These are phyloP conservation scores for Alternaria gansuensis DNA, from an alignment of 2,329 filamentous ascomycete genomes.

Conservation along the genomic window DNA sequence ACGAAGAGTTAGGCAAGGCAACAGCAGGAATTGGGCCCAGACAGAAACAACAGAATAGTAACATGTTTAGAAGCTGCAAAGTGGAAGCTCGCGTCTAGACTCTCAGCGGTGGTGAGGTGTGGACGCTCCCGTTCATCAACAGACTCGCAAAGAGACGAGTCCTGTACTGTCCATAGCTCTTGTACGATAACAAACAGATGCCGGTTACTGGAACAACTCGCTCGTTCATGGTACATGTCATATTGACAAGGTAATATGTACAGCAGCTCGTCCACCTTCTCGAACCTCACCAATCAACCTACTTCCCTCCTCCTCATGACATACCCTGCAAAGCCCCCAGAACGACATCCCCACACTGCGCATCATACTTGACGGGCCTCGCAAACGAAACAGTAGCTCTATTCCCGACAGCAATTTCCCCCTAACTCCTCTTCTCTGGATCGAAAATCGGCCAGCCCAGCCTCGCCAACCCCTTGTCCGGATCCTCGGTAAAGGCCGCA, in stretches of 20 bases:
- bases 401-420: conserved; percentile 24
- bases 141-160: no score
- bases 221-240: background rate
- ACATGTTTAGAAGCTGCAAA: no score
- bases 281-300: background rate
- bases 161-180: no score
- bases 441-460: conserved; percentile 30
- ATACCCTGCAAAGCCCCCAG: conserved; percentile 22
- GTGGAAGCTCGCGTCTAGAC: no score
- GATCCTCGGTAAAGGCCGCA: conserved; percentile 31
- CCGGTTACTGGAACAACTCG: no score
- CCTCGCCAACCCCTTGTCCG: conserved; percentile 22
- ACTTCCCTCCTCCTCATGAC: background rate
- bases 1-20: background rate
- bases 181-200: no score
- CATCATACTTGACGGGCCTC: conserved; percentile 22
- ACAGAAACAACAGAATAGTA: no score
- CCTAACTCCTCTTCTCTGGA: conserved; percentile 19
- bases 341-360: conserved; percentile 9
- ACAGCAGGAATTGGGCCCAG: no score
- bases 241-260: background rate
- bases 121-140: no score
- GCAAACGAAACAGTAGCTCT: conserved; percentile 19
- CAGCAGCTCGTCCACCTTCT: background rate
- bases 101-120: no score